A percentile compares a stretch with the other conserved stretches of the same genome.
These are phyloP conservation scores for Chimonanthus praecox DNA, from an alignment of 164 flowering plant genomes.

Conservation along the genomic window DNA sequence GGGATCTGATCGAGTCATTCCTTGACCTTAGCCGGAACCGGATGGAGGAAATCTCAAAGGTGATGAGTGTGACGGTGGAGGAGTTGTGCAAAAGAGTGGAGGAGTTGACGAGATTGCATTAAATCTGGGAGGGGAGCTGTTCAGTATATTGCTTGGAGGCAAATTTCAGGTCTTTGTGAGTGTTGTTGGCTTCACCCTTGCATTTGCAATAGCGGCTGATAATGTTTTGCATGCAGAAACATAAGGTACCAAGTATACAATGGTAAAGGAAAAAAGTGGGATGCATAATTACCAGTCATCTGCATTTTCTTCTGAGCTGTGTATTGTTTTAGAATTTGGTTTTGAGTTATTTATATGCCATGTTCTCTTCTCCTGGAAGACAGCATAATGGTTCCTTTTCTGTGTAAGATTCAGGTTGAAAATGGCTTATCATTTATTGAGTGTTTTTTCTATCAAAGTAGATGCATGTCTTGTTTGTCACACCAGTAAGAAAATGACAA, in stretches of 20 bases:
- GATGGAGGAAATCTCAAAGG: conserved; percentile 82
- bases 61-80: conserved; percentile 69
- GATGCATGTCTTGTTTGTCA: no score
- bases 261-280: not conserved
- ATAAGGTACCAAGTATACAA: not conserved
- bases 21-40: conserved; percentile 78
- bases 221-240: not conserved
- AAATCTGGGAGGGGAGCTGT: conserved; percentile 4
- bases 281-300: not conserved
- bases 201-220: not conserved
- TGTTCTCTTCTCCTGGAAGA: no score
- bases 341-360: no score
- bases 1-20: conserved; percentile 91
- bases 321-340: not conserved
- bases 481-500: no score
- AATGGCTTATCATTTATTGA: no score
- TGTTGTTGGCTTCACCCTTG: not conserved
- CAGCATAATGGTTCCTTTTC: no score
- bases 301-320: not conserved
- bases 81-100: conserved; percentile 96
- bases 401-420: no score
- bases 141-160: no score
- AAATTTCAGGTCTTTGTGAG: not conserved
- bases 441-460: no score
- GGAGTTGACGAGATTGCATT: conserved; percentile 88